Percentiles rank a stretch among this genome's conserved stretches.
These are phyloP conservation scores for Wolfiporia cocos DNA, from an alignment of 1,284 basidiomycete species.

Conservation along the genomic window DNA sequence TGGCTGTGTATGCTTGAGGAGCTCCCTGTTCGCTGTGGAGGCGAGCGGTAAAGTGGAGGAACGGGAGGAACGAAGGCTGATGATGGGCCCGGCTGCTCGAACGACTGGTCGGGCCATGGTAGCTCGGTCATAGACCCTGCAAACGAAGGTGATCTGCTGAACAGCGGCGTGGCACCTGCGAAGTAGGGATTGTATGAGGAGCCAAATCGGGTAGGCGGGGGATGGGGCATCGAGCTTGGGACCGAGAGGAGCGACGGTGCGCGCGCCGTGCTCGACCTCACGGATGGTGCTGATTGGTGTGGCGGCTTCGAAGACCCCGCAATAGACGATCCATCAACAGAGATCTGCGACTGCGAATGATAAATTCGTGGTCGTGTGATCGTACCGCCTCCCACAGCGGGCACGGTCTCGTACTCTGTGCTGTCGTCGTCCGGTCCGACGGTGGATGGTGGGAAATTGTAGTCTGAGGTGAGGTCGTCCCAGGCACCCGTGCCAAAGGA, in stretches of 20 bases:
- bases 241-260: not conserved
- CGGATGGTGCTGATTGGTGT: constrained; percentile 10
- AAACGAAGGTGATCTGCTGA: constrained; percentile 12
- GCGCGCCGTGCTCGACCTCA: constrained; percentile 8
- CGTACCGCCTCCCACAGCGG: constrained; percentile 62
- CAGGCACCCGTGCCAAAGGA: constrained; percentile 65
- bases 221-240: constrained; percentile 7
- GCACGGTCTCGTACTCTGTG: constrained; percentile 35
- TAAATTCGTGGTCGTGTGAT: constrained; percentile 57
- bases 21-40: constrained; percentile 21
- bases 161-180: constrained; percentile 19
- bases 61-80: constrained; percentile 24
- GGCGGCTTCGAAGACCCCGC: constrained; percentile 8
- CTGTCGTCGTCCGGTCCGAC: constrained; percentile 18
- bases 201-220: constrained; percentile 17
- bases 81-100: constrained; percentile 18
- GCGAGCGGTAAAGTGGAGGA: constrained; percentile 24
- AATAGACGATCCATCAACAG: constrained; percentile 10
- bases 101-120: constrained; percentile 12
- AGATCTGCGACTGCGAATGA: constrained; percentile 46
- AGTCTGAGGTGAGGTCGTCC: constrained; percentile 45
- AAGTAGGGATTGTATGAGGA: constrained; percentile 28
- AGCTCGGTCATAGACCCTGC: constrained; percentile 9
- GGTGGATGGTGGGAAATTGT: constrained; percentile 25
- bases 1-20: constrained; percentile 26